Percentiles rank a stretch among this genome's conserved stretches.
Evolutionary conservation across 345 rosid species (phyloP).

Genomic region (Eucalyptus rudis): DNA sequence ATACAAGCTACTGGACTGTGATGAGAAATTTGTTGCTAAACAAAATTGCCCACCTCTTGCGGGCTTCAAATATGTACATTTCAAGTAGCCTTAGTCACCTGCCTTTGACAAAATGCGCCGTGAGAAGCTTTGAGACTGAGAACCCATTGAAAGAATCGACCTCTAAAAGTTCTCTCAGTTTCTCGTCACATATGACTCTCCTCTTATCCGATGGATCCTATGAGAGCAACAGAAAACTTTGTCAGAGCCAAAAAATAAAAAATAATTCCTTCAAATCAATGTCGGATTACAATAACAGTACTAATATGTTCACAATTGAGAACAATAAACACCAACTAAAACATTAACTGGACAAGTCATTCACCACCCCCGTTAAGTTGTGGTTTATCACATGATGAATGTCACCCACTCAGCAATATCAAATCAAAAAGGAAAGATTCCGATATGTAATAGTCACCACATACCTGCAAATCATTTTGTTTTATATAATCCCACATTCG

Average conservation of each 20-base stretch:
- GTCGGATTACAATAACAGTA: neutral
- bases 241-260: neutral
- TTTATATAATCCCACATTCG: slow-evolving; percentile 53
- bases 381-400: neutral
- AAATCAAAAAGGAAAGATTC: neutral
- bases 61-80: slow-evolving; percentile 3
- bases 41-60: slow-evolving; percentile 23
- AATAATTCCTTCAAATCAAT: neutral
- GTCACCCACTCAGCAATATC: neutral
- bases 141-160: slow-evolving; percentile 35
- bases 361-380: neutral
- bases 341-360: neutral
- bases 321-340: neutral
- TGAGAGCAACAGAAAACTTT: neutral
- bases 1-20: neutral
- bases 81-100: slow-evolving; percentile 15
- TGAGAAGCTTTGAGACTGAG: slow-evolving; percentile 32
- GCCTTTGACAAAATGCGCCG: slow-evolving; percentile 37
- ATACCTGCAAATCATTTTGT: slow-evolving; percentile 58
- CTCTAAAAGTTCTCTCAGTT: slow-evolving; percentile 53
- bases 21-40: slow-evolving; percentile 14
- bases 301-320: neutral
- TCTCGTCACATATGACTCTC: slow-evolving; percentile 41
- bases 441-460: neutral
- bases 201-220: slow-evolving; percentile 50